A percentile compares a stretch with the other conserved stretches of the same genome.
These are phyloP conservation scores for Umbellularia californica DNA, from an alignment of 164 flowering plant genomes.

Conservation along the genomic window DNA sequence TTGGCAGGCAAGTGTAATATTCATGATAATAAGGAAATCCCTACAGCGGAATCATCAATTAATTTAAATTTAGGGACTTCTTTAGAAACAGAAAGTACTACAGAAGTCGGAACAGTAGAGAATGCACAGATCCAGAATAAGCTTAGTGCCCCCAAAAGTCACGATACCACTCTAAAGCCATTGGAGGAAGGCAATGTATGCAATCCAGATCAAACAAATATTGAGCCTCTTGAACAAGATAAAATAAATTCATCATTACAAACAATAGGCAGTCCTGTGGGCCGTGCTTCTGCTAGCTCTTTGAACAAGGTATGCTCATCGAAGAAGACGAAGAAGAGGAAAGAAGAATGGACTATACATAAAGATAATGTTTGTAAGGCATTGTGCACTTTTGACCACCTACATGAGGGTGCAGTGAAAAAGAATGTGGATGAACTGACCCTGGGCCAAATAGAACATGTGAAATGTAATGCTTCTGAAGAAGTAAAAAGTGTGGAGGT, in stretches of 20 bases:
- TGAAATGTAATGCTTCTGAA: neutral
- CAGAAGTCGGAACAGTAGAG: neutral
- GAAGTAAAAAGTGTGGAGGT: neutral
- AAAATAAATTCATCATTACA: neutral
- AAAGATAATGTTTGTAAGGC: neutral
- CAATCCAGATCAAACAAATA: neutral
- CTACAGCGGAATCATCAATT: neutral
- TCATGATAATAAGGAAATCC: neutral
- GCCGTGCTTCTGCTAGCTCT: constrained; percentile 1
- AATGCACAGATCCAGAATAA: constrained; percentile 1
- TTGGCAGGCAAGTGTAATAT: neutral
- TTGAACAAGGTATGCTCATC: neutral
- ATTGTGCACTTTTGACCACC: neutral
- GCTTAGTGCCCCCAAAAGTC: neutral
- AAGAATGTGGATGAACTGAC: neutral
- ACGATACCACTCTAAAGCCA: neutral
- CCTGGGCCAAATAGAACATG: neutral
- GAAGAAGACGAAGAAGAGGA: neutral
- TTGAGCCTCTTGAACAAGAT: neutral
- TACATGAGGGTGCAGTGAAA: neutral
- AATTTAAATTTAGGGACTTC: neutral
- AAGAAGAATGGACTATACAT: neutral
- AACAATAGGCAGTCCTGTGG: neutral
- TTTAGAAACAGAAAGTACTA: neutral
- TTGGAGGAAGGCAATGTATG: neutral